Evolutionary conservation across 2,329 filamentous ascomycete genomes (phyloP), one percentile per base, ranked within the genome.

Genomic region (Fusarium setosum): DNA sequence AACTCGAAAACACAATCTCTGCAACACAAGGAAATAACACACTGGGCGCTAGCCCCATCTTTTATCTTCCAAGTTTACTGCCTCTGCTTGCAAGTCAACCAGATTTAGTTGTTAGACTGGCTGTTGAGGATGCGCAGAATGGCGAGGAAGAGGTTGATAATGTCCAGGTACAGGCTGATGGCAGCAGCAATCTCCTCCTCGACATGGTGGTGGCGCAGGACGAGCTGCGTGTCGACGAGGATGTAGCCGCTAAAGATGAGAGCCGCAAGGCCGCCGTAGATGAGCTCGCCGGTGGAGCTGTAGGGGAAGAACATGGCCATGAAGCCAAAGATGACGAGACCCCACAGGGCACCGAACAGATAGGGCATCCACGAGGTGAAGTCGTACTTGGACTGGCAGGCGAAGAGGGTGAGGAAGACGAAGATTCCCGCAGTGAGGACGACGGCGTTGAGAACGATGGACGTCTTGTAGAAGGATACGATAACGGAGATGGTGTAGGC

Each of bases 361-460:
- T 97, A 98, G 17, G 96, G 95, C 84, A 95, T 92, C 95, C 96
- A 99, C 67, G 88, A 91, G 2, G 95, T 98, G 77, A 99, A 99
- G 83, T 99, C 96, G 76, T 99, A 99, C 79, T 96, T 97, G 67
- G 92, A 92, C 83, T 99, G 96, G 87, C 94, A 97, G 48, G 96
- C 96, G 77, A 99, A 98, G 41, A 94, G 79, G 2, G 91, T 93
- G 50, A 94, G 86, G 73, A 92, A 88, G 72, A 93, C 83, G 75
- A 95, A 94, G 74, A 94, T 92, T 50, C 90, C 92, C 15, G 90
- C 91, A 50, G 96, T 99, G 58, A 99, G 88, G 67, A 97, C 80
- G 31, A 97, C 90, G 15, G 96, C 96, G 79, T 97, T 91, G 45
- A 99, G 86, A 20, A 99, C 96, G 74, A 98, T 90, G 50, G 84